Percentiles rank a stretch among this genome's conserved stretches.
Evolutionary conservation across 2,329 filamentous ascomycete genomes (phyloP).

Genomic region (Colletotrichum noveboracense): DNA sequence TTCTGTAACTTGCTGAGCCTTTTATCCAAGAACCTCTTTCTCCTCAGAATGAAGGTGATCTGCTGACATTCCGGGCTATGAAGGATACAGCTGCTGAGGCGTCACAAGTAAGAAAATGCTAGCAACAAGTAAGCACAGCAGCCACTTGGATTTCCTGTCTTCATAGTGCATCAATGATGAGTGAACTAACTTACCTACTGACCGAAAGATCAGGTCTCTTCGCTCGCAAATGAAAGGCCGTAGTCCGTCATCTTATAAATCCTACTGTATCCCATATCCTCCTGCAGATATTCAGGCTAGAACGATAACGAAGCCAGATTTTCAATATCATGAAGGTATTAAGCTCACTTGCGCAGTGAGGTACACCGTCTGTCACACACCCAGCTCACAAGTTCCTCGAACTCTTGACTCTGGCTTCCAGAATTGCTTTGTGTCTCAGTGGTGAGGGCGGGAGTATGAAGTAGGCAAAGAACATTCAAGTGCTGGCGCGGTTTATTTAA

Average conservation of each 20-base stretch:
- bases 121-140: rapidly evolving
- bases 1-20: background rate
- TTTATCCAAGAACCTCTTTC: background rate
- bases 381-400: background rate
- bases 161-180: too few relatives aligned
- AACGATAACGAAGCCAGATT: background rate
- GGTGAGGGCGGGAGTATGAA: too few relatives aligned
- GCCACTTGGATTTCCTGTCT: too few relatives aligned
- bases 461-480: background rate
- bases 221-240: rapidly evolving
- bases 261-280: background rate
- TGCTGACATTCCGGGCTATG: background rate
- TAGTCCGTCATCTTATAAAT: too few relatives aligned
- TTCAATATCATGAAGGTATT: too few relatives aligned
- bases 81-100: background rate
- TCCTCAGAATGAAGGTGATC: background rate
- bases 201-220: background rate
- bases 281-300: background rate
- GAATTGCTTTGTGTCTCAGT: background rate
- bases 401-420: background rate
- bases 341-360: too few relatives aligned
- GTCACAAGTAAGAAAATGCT: too few relatives aligned
- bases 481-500: background rate
- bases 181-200: too few relatives aligned
- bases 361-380: background rate